These are phyloP conservation scores for Chrysosporium keratinophilum DNA, from an alignment of 2,329 filamentous ascomycete genomes.

Conservation along the genomic window DNA sequence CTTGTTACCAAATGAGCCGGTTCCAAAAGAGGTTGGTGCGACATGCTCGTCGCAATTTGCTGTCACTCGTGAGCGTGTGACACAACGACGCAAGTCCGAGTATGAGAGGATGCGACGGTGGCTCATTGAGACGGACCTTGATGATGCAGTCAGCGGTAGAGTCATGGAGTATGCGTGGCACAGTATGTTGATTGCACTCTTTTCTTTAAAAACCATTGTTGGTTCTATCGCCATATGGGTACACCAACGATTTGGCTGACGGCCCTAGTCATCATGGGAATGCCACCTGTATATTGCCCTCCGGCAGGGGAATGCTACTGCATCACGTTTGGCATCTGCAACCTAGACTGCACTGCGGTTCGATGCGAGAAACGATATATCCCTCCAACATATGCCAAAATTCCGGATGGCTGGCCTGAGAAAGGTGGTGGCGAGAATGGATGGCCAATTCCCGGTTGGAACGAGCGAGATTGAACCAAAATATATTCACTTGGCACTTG, in stretches of 20 bases:
- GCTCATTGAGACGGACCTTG: slow-evolving; percentile 39
- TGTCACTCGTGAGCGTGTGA: slow-evolving; percentile 40
- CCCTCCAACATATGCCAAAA: slow-evolving; percentile 47
- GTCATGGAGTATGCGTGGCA: slow-evolving; percentile 53
- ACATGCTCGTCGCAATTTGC: slow-evolving; percentile 49
- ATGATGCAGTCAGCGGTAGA: slow-evolving; percentile 42
- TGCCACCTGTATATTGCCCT: slow-evolving; percentile 51
- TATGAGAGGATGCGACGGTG: slow-evolving; percentile 42
- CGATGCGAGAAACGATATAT: slow-evolving; percentile 48
- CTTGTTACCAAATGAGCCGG: slow-evolving; percentile 34
- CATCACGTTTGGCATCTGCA: slow-evolving; percentile 54
- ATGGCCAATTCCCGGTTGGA: slow-evolving; percentile 17
- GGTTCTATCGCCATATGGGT: not conserved
- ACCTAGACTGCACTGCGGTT: slow-evolving; percentile 28
- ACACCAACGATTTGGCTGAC: not conserved
- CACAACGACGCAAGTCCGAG: slow-evolving; percentile 37
- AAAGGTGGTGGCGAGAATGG: slow-evolving; percentile 42
- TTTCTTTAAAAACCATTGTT: not conserved
- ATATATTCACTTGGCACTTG: too few relatives aligned
- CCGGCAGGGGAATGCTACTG: slow-evolving; percentile 54
- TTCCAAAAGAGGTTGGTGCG: slow-evolving; percentile 40
- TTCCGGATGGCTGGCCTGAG: slow-evolving; percentile 54
- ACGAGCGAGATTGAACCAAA: slow-evolving; percentile 9
- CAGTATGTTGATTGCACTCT: slow-evolving; percentile 35
- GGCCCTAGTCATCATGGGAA: slow-evolving; percentile 29